These are phyloP conservation scores for Lactarius deliciosus DNA, from an alignment of 768 basidiomycete genomes.

Conservation along the genomic window DNA sequence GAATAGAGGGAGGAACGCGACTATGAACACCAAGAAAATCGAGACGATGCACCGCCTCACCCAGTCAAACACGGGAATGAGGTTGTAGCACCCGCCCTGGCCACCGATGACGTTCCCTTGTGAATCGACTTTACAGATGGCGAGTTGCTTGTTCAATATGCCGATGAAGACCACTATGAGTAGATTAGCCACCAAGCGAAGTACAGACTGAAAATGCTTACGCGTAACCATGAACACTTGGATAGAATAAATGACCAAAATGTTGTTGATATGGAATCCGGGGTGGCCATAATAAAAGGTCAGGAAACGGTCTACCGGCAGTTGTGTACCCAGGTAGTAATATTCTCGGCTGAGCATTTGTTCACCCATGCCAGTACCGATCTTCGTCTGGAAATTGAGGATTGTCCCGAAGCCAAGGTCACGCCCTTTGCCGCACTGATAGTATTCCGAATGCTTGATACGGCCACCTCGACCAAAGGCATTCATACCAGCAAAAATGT, in stretches of 20 bases:
- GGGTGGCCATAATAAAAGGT: conserved; percentile 99
- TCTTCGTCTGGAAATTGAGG: conserved; percentile 99
- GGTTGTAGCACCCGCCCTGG: conserved; percentile 93
- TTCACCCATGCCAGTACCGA: conserved; percentile 99
- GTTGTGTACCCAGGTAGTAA: conserved; percentile 97
- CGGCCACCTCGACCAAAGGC: conserved; percentile 97
- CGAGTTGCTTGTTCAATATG: conserved; percentile 90
- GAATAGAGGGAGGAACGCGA: conserved; percentile 95
- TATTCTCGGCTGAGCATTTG: conserved; percentile 99
- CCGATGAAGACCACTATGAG: conserved; percentile 84
- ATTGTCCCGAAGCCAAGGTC: conserved; percentile 99
- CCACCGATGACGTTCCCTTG: conserved; percentile 76
- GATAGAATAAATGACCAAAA: conserved; percentile 96
- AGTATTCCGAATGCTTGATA: conserved; percentile 99
- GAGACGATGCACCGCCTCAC: conserved; percentile 95
- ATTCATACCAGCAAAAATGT: conserved; percentile 99
- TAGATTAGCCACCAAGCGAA: not conserved
- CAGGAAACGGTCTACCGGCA: conserved; percentile 97
- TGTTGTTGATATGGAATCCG: conserved; percentile 99
- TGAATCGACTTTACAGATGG: conserved; percentile 85
- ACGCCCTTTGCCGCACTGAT: conserved; percentile 98
- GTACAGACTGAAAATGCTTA: conserved; percentile 43
- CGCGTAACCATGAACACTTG: conserved; percentile 96
- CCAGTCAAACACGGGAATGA: conserved; percentile 97
- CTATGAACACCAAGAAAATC: conserved; percentile 99